These are phyloP conservation scores for Astrothelium subdiscretum DNA, from an alignment of 495 filamentous ascomycete genomes.

Conservation along the genomic window DNA sequence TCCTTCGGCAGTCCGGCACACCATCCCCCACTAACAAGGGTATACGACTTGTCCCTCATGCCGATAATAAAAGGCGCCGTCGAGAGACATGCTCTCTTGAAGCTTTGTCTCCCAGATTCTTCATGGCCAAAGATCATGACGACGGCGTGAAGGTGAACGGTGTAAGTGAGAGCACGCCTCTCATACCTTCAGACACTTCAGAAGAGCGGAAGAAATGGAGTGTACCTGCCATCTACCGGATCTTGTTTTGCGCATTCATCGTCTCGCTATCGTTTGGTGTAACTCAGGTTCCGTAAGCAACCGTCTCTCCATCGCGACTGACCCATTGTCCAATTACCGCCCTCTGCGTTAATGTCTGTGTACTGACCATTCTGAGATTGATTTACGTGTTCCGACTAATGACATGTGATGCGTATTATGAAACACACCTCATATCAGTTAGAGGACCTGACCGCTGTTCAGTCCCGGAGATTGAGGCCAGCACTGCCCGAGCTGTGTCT, in stretches of 20 bases:
- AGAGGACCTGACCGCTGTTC: conserved; percentile 32
- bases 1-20: background rate
- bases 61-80: background rate
- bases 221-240: conserved; percentile 16
- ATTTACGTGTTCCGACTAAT: conserved; percentile 48
- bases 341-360: background rate
- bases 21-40: background rate
- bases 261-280: conserved; percentile 45
- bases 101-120: background rate
- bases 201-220: conserved; percentile 6
- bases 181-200: background rate
- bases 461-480: conserved; percentile 39
- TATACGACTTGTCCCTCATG: background rate
- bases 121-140: background rate
- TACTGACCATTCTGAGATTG: conserved; percentile 25
- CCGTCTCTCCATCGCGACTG: background rate
- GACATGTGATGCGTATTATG: conserved; percentile 48
- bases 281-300: conserved; percentile 44
- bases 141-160: background rate
- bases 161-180: conserved; percentile 3
- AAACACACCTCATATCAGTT: conserved; percentile 28
- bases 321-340: too few species aligned
- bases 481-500: conserved; percentile 41
- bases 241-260: conserved; percentile 39
- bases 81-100: background rate